Conservation (phyloP, 345 rosid species). For the Nasturtium officinale region DNA sequence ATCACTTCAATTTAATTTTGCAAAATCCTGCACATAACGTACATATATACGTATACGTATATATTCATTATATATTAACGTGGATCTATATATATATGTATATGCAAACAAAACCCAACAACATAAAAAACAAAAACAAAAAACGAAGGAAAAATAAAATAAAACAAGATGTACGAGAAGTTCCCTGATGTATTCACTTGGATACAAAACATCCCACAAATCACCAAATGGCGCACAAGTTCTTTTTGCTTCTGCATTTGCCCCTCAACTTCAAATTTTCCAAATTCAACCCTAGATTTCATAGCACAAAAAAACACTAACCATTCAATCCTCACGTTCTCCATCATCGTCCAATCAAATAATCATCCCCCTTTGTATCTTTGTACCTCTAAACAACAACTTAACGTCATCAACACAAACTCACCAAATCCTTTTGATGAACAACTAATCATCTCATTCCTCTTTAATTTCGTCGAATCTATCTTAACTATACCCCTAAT, state of each 20-base stretch:
- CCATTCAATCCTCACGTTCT: conserved; percentile 49
- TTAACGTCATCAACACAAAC: conserved; percentile 47
- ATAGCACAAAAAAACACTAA: conserved; percentile 47
- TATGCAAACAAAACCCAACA: conserved; percentile 1
- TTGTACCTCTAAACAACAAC: conserved; percentile 66
- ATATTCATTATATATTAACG: background rate
- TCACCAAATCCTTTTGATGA: conserved; percentile 50
- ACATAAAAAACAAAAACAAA: too few species aligned
- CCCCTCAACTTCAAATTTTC: conserved; percentile 51
- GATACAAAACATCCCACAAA: conserved; percentile 67
- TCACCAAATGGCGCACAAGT: conserved; percentile 54
- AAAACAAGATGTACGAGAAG: conserved; percentile 51
- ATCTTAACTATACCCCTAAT: conserved; percentile 59
- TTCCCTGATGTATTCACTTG: conserved; percentile 61
- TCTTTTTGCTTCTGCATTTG: conserved; percentile 56
- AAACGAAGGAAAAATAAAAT: too few species aligned
- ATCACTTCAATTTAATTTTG: conserved; percentile 31
- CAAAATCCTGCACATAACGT: background rate
- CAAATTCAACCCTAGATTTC: conserved; percentile 60
- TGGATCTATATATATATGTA: conserved; percentile 26
- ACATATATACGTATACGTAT: background rate
- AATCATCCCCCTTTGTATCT: conserved; percentile 55
- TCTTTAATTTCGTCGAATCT: conserved; percentile 58
- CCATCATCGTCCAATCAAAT: conserved; percentile 55
- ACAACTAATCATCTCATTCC: conserved; percentile 48